A percentile compares a stretch with the other conserved stretches of the same genome.
These are phyloP conservation scores for Afroboletus lepidellus DNA, from an alignment of 1,284 basidiomycete genomes.

Conservation along the genomic window DNA sequence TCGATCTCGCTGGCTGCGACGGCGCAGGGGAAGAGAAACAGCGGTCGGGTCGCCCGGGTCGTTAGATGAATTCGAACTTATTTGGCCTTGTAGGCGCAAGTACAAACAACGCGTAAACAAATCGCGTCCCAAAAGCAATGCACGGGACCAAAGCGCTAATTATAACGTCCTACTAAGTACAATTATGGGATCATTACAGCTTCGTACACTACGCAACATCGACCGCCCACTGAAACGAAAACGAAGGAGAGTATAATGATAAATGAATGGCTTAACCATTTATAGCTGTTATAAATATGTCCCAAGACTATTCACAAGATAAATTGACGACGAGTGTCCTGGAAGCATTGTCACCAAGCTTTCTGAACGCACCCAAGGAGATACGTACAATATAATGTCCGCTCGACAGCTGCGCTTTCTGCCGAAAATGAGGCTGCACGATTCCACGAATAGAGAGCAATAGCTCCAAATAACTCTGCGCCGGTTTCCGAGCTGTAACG, in stretches of 20 bases:
- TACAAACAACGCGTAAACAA: slow-evolving; percentile 35
- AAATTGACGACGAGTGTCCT: slow-evolving; percentile 30
- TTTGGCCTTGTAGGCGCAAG: slow-evolving; percentile 30
- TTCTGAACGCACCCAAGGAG: not conserved
- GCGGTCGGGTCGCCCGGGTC: not conserved
- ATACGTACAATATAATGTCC: slow-evolving; percentile 67
- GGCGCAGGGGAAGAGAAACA: slow-evolving; percentile 22
- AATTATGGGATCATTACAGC: slow-evolving; percentile 6
- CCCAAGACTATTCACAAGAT: slow-evolving; percentile 23
- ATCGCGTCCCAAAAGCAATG: slow-evolving; percentile 16
- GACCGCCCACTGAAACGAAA: not conserved
- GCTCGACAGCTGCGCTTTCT: slow-evolving; percentile 78
- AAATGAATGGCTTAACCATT: not conserved
- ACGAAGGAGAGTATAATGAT: not conserved
- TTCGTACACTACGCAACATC: not conserved
- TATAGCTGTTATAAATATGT: not conserved
- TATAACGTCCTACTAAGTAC: not conserved
- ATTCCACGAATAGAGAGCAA: slow-evolving; percentile 65
- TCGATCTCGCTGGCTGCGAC: slow-evolving; percentile 19
- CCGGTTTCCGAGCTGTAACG: slow-evolving; percentile 51
- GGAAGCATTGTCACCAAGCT: slow-evolving; percentile 8
- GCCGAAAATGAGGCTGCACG: slow-evolving; percentile 64
- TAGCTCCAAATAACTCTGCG: slow-evolving; percentile 75
- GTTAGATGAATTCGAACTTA: slow-evolving; percentile 34
- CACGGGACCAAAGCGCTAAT: slow-evolving; percentile 21